Evolutionary conservation across 176 grass and related monocot genomes (phyloP), one percentile per base, ranked within the genome.

Genomic region (Cymbopogon citratus): DNA sequence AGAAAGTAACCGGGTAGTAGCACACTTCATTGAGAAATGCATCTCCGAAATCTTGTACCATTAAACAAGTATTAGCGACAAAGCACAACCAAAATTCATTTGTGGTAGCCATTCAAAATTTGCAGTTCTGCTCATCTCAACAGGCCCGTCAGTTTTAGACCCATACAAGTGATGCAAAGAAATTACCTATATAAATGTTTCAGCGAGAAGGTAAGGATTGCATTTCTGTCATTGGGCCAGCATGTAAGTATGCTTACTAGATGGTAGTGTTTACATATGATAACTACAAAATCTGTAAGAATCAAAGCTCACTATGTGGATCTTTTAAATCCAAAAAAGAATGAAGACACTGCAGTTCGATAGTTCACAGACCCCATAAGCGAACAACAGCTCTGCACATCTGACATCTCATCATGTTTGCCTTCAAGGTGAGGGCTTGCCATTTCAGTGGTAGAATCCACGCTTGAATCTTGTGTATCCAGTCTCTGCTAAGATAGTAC

Each of bases 241-340:
- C 38, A 82, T 61, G 33, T 29, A 69, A 69, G 44, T 72, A 73
- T 71, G 36, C 54, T 62, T 82, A 63, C 63, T 80, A 69, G 21
- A 69, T 80, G 45, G 28, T 63, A n/a, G 2, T 81, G 29, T 31
- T 69, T 39, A 49, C 6, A 34, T 89, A 44, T 72, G 54, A 72
- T 63, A 59, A 65, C 56, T 81, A 85, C 72, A 85, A 89, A 89
- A 89, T 89, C 69, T 80, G 87, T 80, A 68, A 69, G 41, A 64
- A 84, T 12, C 31, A 29, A 66, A 65, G 56, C 66, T 85, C 12
- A 7, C 84, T 85, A 74, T 67, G 61, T 74, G 44, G 63, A 78
- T 78, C 15, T 46, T 48, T 41, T n/a, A 67, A 78, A 64, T 45
- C 33, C 43, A 57, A n/a, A 45, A 85, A 81, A 81, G 51, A 89